Conservation (phyloP, 306 rosid species). For the Pueraria montana region DNA sequence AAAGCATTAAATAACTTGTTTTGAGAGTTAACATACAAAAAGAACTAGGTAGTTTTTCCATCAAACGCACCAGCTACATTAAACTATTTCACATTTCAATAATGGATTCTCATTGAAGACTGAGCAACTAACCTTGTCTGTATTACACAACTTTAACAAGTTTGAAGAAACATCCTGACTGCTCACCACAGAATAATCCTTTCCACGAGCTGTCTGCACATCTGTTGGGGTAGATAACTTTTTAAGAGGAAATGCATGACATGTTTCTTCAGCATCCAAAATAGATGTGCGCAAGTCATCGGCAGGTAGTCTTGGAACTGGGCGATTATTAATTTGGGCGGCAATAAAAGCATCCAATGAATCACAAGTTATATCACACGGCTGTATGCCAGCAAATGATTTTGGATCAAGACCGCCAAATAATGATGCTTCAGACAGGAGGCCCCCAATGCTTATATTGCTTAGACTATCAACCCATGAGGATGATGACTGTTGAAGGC, state of each 20-base stretch:
- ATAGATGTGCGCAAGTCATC: constrained; percentile 67
- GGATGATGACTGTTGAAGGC: constrained; percentile 51
- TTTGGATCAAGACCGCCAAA: constrained; percentile 58
- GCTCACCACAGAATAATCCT: constrained; percentile 44
- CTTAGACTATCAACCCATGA: constrained; percentile 56
- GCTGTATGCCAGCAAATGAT: constrained; percentile 50
- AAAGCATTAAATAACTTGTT: not conserved
- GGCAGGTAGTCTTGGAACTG: constrained; percentile 56
- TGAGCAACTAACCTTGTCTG: constrained; percentile 66
- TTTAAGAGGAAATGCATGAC: constrained; percentile 79
- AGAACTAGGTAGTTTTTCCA: not conserved
- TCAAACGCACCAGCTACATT: constrained; percentile 24
- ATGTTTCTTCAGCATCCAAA: constrained; percentile 91
- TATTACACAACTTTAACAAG: constrained; percentile 55
- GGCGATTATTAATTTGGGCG: constrained; percentile 48
- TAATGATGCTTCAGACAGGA: constrained; percentile 76
- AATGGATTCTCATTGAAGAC: constrained; percentile 29
- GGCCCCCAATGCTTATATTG: constrained; percentile 72
- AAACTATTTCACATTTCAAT: constrained; percentile 14
- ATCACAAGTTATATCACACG: constrained; percentile 62
- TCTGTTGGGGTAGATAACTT: constrained; percentile 58
- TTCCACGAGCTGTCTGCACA: constrained; percentile 54
- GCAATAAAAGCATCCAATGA: constrained; percentile 71
- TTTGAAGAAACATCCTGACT: constrained; percentile 59
- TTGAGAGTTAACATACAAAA: not conserved